Evolutionary conservation across 2,329 filamentous ascomycete species (phyloP).

Genomic region (Rugonectria rugulosa): DNA sequence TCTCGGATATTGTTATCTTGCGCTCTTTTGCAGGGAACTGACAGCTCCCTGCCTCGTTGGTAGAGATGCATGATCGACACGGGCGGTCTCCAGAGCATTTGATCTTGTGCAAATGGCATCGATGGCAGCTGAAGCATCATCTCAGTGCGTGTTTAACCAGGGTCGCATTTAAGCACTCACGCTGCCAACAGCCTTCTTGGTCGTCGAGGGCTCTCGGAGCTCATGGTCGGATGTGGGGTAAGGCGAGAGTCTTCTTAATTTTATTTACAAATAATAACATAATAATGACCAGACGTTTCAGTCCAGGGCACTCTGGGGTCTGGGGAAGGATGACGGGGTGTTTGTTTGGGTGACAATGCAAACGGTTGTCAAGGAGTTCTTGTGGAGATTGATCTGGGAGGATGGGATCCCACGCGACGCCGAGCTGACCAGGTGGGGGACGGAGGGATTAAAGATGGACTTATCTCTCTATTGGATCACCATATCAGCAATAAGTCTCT

Average conservation of each 20-base stretch:
- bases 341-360: not conserved
- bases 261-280: slow-evolving; percentile 21
- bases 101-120: slow-evolving; percentile 55
- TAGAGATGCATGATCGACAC: slow-evolving; percentile 49
- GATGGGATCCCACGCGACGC: not conserved
- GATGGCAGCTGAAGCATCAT: slow-evolving; percentile 41
- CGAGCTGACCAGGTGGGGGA: not conserved
- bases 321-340: not conserved
- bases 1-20: slow-evolving; percentile 49
- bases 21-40: slow-evolving; percentile 50
- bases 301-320: not conserved
- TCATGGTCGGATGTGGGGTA: slow-evolving; percentile 24
- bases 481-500: no score
- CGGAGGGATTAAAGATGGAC: no score
- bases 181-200: slow-evolving; percentile 37
- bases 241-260: slow-evolving; percentile 4
- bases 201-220: slow-evolving; percentile 26
- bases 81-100: slow-evolving; percentile 55
- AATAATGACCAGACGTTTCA: not conserved
- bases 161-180: slow-evolving; percentile 22
- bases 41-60: slow-evolving; percentile 48
- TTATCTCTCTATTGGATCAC: no score
- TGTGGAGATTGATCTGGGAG: slow-evolving; percentile 2
- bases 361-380: not conserved
- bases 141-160: not conserved